Base-by-base conservation (phyloP, 2,329 filamentous ascomycete genomes). In the Trichoderma guizhouense region DNA sequence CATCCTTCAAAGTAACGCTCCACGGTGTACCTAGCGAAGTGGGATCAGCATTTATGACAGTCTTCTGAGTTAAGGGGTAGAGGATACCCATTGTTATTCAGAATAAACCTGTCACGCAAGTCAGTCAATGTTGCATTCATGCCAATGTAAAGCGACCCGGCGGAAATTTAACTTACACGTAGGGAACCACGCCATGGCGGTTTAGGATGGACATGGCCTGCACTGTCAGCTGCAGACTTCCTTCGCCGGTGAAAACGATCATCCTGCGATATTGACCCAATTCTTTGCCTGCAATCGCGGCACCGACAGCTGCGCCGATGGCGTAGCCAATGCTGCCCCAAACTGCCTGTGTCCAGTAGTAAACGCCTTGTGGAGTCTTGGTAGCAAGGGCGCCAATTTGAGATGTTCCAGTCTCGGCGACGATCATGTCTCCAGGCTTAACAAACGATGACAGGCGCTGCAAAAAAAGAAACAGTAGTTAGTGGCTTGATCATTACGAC, bases 1-100 rank as follows among this genome's bases (percentile, higher is more conserved):
- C 90, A 90, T 64, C 92, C 92, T 80, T 95, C 92, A 77, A 95
- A 94, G 79, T 88, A 91, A 28, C 93, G 88, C 82, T 95, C 93
- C 77, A 95, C 94, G 8, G 92, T 94, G 82, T 92, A 95, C 8
- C 67, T 51, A 51, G 18, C 12, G 11, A 24, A 7, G 1, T 24
- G 11, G 5, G 47, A 24, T 53, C 47, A 53, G 47, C 47, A 53
- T 14, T 14, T 53, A 53, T 11, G n/a, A 12, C 47, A 14, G 21
- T 24, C 47, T 53, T 24, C 21, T 7, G 43, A 51, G 43, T 51
- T 51, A 12, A 3, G 9, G n/a, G 9, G 43, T 51, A n/a, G 9
- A 53, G 3, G 21, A 51, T 53, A 53, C 47, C 47, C 47, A 53
- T 53, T 53, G 18, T 67, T 67, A 11, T 67, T 67, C 5, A 67